Evolutionary conservation across 1,284 basidiomycete species (phyloP).

Genomic region (Xanthoconium separans): DNA sequence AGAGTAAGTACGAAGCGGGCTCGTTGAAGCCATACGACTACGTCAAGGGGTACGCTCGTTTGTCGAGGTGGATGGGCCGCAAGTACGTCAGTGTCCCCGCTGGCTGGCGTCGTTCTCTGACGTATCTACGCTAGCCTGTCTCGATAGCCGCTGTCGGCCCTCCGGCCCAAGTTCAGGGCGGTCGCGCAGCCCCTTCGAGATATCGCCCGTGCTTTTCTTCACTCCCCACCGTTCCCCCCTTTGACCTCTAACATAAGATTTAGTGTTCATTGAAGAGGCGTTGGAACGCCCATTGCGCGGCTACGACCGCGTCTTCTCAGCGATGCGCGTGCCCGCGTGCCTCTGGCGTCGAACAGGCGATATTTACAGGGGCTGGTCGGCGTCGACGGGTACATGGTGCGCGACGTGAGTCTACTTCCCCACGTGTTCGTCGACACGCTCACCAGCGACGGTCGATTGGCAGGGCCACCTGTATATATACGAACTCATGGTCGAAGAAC

Average conservation of each 20-base stretch:
- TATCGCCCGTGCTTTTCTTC: conserved; percentile 32
- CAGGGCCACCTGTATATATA: conserved; percentile 59
- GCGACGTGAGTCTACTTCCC: no score
- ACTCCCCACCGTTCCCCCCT: no score
- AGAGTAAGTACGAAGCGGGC: conserved; percentile 96
- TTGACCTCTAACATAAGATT: no score
- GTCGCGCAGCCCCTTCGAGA: no score
- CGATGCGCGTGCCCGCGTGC: not conserved
- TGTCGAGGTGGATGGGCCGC: conserved; percentile 93
- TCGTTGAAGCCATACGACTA: conserved; percentile 95
- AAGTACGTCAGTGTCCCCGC: conserved; percentile 53
- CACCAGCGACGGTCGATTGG: no score
- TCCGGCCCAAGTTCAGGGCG: conserved; percentile 82
- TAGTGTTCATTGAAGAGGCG: no score
- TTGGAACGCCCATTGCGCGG: conserved; percentile 88
- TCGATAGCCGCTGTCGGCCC: conserved; percentile 84
- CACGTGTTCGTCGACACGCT: not conserved
- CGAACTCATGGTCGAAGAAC: conserved; percentile 94
- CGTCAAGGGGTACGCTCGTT: conserved; percentile 87
- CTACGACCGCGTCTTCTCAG: no score
- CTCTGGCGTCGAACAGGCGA: conserved; percentile 48
- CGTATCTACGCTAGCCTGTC: conserved; percentile 58
- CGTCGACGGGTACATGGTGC: no score
- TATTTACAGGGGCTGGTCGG: not conserved
- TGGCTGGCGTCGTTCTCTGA: not conserved